These are phyloP conservation scores for Sporisorium scitamineum DNA, from an alignment of 1,284 basidiomycete genomes.

Conservation along the genomic window DNA sequence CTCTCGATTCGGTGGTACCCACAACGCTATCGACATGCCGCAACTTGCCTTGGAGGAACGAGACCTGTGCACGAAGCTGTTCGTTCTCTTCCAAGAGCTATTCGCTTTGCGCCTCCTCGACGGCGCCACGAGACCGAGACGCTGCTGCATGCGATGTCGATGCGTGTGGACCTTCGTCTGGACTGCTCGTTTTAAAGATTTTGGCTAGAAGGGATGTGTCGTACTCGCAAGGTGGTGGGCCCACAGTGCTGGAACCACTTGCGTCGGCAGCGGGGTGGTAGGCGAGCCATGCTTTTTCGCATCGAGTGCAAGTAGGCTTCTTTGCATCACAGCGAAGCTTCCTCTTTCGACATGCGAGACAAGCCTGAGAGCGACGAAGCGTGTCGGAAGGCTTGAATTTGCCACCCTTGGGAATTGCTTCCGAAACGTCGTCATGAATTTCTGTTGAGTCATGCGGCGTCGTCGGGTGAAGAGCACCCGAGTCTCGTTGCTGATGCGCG, in stretches of 20 bases:
- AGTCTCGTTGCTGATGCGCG: neutral
- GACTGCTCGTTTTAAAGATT: constrained; percentile 29
- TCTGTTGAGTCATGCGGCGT: neutral
- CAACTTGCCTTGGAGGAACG: constrained; percentile 12
- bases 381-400: constrained; percentile 22
- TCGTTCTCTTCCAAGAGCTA: constrained; percentile 16
- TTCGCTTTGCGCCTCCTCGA: neutral
- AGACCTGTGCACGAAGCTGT: constrained; percentile 25
- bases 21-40: neutral
- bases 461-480: neutral
- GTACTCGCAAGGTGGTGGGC: constrained; percentile 38
- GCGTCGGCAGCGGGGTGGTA: constrained; percentile 17
- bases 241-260: neutral
- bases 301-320: constrained; percentile 43
- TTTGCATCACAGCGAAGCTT: constrained; percentile 43
- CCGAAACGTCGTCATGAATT: constrained; percentile 10
- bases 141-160: constrained; percentile 1
- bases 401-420: neutral
- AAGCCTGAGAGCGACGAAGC: constrained; percentile 39
- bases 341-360: constrained; percentile 38
- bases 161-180: constrained; percentile 2
- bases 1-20: neutral
- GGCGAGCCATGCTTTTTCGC: constrained; percentile 35
- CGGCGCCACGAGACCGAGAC: neutral
- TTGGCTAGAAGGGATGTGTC: constrained; percentile 33